Evolutionary conservation across 345 rosid genomes (phyloP).

Genomic region (Microthlaspi erraticum): DNA sequence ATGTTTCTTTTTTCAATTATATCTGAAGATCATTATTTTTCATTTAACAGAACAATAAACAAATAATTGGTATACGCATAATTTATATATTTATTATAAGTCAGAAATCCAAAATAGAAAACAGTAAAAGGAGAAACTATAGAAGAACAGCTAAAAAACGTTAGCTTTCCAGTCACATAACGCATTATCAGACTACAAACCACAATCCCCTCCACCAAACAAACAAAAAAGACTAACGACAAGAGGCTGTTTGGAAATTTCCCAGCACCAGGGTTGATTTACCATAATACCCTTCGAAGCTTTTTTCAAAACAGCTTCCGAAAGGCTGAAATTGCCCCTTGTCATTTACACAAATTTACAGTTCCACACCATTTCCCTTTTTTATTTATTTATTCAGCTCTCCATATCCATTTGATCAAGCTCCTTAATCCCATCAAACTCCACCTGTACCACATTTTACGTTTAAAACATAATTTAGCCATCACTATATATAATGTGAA

Average conservation of each 20-base stretch:
- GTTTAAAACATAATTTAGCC: neutral
- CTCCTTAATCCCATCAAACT: constrained; percentile 56
- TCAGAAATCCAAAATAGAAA: neutral
- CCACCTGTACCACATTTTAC: constrained; percentile 56
- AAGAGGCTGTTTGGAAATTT: constrained; percentile 34
- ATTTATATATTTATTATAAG: neutral
- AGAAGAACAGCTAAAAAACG: neutral
- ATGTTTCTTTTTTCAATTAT: neutral
- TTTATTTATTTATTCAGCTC: constrained; percentile 32
- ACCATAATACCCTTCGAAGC: constrained; percentile 35
- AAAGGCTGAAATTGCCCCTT: constrained; percentile 18
- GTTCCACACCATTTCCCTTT: neutral
- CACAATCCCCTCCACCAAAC: neutral
- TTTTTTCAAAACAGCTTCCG: constrained; percentile 38
- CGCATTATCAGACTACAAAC: neutral
- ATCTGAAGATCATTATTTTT: neutral
- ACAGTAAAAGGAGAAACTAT: neutral
- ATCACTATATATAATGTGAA: neutral
- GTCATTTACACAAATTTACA: constrained; percentile 40
- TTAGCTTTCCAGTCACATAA: constrained; percentile 2
- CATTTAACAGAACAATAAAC: neutral
- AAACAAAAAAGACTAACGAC: neutral
- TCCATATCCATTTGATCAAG: constrained; percentile 46
- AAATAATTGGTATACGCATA: neutral
- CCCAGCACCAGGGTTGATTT: constrained; percentile 31